These are phyloP conservation scores for Aspergillus japonicus DNA, from an alignment of 2,329 filamentous ascomycete genomes.

Conservation along the genomic window DNA sequence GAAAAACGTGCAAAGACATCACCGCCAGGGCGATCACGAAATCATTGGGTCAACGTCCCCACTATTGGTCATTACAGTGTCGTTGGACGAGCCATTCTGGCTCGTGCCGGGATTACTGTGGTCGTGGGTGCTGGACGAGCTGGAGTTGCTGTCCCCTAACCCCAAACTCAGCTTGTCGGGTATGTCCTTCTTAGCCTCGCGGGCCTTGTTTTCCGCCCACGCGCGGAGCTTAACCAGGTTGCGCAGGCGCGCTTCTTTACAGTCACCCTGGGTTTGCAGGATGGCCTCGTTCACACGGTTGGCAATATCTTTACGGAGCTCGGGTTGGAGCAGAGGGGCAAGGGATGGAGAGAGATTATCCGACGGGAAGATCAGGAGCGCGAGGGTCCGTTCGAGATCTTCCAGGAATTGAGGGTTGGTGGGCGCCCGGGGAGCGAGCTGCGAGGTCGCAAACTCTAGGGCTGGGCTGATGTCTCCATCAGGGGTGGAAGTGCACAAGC, in stretches of 20 bases:
- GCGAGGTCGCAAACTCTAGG: conserved; percentile 79
- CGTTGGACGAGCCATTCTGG: conserved; percentile 34
- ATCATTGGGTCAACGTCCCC: conserved; percentile 44
- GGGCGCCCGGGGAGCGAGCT: conserved; percentile 83
- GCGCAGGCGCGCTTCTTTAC: conserved; percentile 77
- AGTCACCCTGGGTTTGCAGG: conserved; percentile 67
- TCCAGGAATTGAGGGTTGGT: conserved; percentile 77
- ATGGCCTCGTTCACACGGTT: conserved; percentile 87
- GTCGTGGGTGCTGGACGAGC: conserved; percentile 14
- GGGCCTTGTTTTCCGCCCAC: conserved; percentile 71
- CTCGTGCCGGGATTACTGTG: conserved; percentile 25
- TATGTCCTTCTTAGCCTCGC: conserved; percentile 47
- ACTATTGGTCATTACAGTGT: conserved; percentile 44
- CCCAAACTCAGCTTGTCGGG: conserved; percentile 48
- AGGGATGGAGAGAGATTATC: conserved; percentile 75
- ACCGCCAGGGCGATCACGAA: conserved; percentile 26
- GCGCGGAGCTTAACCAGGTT: conserved; percentile 76
- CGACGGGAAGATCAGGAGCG: conserved; percentile 82
- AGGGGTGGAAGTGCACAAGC: conserved; percentile 64
- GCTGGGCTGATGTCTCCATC: conserved; percentile 75
- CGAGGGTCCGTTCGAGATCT: conserved; percentile 90
- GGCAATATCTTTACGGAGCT: conserved; percentile 79
- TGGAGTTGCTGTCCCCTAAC: conserved; percentile 33
- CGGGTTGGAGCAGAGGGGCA: conserved; percentile 72
- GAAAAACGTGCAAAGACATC: not conserved